Percentiles rank a stretch among this genome's conserved stretches.
Conservation (phyloP, 148 eudicot genomes). For the Euryodendron excelsum region DNA sequence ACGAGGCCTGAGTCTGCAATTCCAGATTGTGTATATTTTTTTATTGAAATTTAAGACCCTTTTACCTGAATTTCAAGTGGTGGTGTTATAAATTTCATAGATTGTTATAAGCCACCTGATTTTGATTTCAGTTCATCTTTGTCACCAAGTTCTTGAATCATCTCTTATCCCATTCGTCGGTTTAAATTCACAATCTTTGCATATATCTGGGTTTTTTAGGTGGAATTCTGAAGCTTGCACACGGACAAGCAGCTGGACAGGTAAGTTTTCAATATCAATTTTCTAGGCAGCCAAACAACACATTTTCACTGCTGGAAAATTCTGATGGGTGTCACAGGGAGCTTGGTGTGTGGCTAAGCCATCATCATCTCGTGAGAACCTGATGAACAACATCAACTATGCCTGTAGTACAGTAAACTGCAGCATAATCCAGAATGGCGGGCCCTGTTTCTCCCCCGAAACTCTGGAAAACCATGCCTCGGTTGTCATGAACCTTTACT, state of each 20-base stretch:
- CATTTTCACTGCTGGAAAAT: too few species aligned
- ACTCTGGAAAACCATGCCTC: conserved; percentile 44
- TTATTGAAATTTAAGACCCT: background rate
- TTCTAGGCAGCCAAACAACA: too few species aligned
- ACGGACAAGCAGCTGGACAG: conserved; percentile 21
- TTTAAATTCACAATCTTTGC: background rate
- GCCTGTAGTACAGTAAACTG: conserved; percentile 13
- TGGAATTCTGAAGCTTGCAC: conserved; percentile 5
- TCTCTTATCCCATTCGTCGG: background rate
- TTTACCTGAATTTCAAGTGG: background rate
- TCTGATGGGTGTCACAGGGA: background rate
- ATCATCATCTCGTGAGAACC: conserved; percentile 3
- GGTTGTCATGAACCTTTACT: conserved; percentile 58
- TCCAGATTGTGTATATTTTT: background rate
- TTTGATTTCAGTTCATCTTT: background rate
- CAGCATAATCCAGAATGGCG: conserved; percentile 8
- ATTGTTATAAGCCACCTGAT: background rate
- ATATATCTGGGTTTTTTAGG: background rate
- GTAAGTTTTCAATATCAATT: background rate
- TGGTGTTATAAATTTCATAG: background rate
- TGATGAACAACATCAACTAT: conserved; percentile 8
- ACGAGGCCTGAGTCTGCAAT: too few species aligned
- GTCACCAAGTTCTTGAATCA: background rate
- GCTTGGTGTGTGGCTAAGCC: conserved; percentile 31
- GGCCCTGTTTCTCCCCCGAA: conserved; percentile 23